Base-by-base conservation (phyloP, 495 filamentous ascomycete species). In the Halenospora varia region DNA sequence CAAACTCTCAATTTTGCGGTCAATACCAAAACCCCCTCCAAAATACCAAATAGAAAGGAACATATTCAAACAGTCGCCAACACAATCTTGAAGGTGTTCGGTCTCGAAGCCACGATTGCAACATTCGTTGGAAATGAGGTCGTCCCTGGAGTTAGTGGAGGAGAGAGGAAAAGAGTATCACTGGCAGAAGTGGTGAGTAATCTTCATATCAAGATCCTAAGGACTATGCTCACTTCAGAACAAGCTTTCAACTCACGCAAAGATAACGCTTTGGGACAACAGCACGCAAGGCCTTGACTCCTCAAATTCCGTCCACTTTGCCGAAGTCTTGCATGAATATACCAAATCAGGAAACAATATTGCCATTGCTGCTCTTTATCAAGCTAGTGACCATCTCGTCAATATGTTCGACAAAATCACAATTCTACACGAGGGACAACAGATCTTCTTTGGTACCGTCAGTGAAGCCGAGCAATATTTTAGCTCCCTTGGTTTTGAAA, bases 201-300 rank as follows among this genome's bases (percentile, higher is more conserved):
- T 35, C 4, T 35, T 35, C 29, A 35, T 6, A 6, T 13, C 29
- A 6, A 35, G 4, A 35, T 4, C 4, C 6, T 13, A 13, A 13
- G 29, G 29, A 6, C 29, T 6, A 35, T 35, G 13, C 29, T 35
- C 6, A 35, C 29, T 4, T 13, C 6, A 35, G 29, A 35, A 26
- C 76, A 77, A 10, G 79, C 79, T 52, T 2, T 70, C 89, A n/a
- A 84, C 81, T 35, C 77, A 77, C 8, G 80, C 81, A 17, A 82
- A 82, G 11, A 85, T 88, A 10, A 85, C 88, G 62, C 89, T 87
- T 72, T 94, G 89, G 89, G 89, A 92, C 63, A 88, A 88, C 70
- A 88, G 82, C 57, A 92, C 89, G 2, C 76, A 88, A 67, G 89
- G 88, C 56, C 69, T 92, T 35, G 89, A 93, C 65, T 85, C 82